Evolutionary conservation across 2,329 filamentous ascomycete genomes (phyloP).

Genomic region (Exophiala aquamarina): DNA sequence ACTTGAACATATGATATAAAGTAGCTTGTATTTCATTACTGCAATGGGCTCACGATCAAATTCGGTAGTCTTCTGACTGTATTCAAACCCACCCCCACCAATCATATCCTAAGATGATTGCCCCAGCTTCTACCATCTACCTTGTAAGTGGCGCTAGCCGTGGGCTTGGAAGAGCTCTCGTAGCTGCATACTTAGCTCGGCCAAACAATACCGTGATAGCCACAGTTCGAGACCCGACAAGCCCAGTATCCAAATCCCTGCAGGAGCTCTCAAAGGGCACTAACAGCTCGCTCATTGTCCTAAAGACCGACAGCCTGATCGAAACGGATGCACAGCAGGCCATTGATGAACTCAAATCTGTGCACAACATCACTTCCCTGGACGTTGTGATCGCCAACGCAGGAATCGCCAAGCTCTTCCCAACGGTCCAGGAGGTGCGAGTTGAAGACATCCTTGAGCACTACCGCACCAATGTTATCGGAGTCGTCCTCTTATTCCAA

Average conservation of each 20-base stretch:
- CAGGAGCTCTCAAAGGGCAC: slow-evolving; percentile 36
- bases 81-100: not conserved
- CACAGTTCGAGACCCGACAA: slow-evolving; percentile 19
- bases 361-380: slow-evolving; percentile 41
- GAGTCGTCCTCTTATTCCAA: slow-evolving; percentile 46
- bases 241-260: slow-evolving; percentile 15
- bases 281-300: slow-evolving; percentile 40
- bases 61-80: no score
- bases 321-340: slow-evolving; percentile 37
- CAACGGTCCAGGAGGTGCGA: slow-evolving; percentile 20
- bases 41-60: no score
- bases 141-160: slow-evolving; percentile 39
- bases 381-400: slow-evolving; percentile 57
- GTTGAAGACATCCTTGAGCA: slow-evolving; percentile 30
- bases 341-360: slow-evolving; percentile 31
- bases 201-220: slow-evolving; percentile 36
- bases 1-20: no score
- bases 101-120: not conserved
- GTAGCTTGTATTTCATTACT: no score
- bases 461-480: slow-evolving; percentile 37
- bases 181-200: slow-evolving; percentile 32
- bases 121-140: not conserved
- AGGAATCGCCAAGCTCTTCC: slow-evolving; percentile 35
- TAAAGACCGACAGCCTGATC: slow-evolving; percentile 44
- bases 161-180: slow-evolving; percentile 36